Evolutionary conservation across 1,284 basidiomycete species (phyloP).

Genomic region (Volvariella surrecta): DNA sequence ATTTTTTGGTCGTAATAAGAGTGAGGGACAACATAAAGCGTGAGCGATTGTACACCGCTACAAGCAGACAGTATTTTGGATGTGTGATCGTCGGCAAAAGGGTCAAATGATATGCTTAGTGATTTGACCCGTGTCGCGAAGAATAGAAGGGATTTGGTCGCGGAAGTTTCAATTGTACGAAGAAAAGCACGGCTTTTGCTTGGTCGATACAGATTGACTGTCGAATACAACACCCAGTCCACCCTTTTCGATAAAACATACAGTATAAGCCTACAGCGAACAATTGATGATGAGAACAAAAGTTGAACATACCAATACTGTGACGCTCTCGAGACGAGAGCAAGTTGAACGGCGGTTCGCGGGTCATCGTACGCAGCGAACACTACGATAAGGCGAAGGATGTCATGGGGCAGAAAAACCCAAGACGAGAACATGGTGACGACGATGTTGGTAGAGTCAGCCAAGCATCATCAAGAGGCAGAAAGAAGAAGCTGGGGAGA

Average conservation of each 20-base stretch:
- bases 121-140: constrained; percentile 20
- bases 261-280: not conserved
- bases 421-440: not conserved
- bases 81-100: constrained; percentile 15
- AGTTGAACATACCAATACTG: constrained; percentile 19
- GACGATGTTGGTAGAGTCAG: constrained; percentile 2
- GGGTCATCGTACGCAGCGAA: constrained; percentile 15
- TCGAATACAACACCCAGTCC: constrained; percentile 19
- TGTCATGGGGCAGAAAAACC: constrained; percentile 15
- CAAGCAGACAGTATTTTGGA: constrained; percentile 17
- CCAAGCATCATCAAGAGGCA: constrained; percentile 14
- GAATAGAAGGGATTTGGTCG: constrained; percentile 17
- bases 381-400: constrained; percentile 20
- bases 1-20: too few relatives aligned
- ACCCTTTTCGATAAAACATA: constrained; percentile 17
- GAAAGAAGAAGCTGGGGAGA: not conserved
- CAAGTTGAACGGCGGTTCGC: constrained; percentile 17
- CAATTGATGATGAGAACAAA: not conserved
- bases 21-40: constrained; percentile 18
- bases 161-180: constrained; percentile 17
- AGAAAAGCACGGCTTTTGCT: constrained; percentile 19
- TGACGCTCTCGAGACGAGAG: constrained; percentile 15
- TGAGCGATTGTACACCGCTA: constrained; percentile 16
- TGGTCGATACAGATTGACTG: constrained; percentile 17
- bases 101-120: constrained; percentile 20